Conservation (phyloP, 2,329 filamentous ascomycete species). For the Juglanconis juglandina region DNA sequence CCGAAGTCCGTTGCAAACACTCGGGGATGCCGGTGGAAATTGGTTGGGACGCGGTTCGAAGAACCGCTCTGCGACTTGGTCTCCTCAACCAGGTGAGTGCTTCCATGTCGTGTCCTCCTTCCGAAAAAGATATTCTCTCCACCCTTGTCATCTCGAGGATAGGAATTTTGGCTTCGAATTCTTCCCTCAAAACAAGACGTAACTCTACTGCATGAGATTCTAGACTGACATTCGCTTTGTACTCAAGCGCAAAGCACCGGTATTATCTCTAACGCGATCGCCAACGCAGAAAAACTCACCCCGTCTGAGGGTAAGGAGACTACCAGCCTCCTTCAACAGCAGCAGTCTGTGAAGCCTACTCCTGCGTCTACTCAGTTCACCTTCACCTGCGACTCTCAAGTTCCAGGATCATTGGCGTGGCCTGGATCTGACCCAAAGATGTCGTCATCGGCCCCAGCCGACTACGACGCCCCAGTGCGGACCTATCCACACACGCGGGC, state of each 20-base stretch:
- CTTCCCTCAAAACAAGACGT: neutral
- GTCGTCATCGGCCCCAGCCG: slow-evolving; percentile 12
- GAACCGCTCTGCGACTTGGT: slow-evolving; percentile 41
- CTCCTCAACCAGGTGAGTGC: slow-evolving; percentile 46
- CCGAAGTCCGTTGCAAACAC: slow-evolving; percentile 59
- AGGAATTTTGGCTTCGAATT: neutral
- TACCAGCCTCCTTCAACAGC: slow-evolving; percentile 67
- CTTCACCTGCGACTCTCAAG: slow-evolving; percentile 90
- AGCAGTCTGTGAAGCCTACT: slow-evolving; percentile 52
- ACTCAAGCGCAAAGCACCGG: slow-evolving; percentile 53
- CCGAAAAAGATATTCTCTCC: neutral
- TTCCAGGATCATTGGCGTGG: slow-evolving; percentile 74
- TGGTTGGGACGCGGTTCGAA: slow-evolving; percentile 51
- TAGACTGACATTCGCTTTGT: slow-evolving; percentile 22
- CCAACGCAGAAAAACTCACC: slow-evolving; percentile 73
- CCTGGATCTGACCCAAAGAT: slow-evolving; percentile 50
- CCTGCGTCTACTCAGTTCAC: slow-evolving; percentile 87
- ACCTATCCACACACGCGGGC: slow-evolving; percentile 14
- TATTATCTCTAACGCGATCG: slow-evolving; percentile 90
- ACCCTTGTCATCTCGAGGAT: neutral
- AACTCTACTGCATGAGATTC: slow-evolving; percentile 6
- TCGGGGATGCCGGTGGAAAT: slow-evolving; percentile 55
- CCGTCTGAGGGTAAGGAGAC: slow-evolving; percentile 70
- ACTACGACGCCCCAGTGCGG: slow-evolving; percentile 19
- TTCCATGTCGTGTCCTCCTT: neutral